phyloP scores from a whole-genome alignment of 2,329 filamentous ascomycete species.

The Dryadomyces sulphureus region DNA sequence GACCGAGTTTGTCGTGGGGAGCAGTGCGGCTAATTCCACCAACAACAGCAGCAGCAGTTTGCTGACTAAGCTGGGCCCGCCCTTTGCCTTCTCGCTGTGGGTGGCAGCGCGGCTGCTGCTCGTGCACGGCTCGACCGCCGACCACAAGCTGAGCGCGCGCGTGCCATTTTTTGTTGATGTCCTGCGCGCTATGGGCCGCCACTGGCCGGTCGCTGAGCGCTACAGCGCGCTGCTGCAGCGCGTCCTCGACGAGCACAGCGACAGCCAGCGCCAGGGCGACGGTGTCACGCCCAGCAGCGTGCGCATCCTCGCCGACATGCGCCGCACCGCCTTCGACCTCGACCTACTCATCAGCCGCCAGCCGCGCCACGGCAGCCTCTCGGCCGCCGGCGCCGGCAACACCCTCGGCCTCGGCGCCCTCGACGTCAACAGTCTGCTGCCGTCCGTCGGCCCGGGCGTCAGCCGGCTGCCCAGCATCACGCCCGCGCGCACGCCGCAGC shows the following conservation, averaged over 20 bases:
- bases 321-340: slow-evolving; percentile 76
- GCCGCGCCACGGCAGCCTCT: slow-evolving; percentile 32
- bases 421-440: neutral
- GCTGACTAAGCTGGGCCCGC: slow-evolving; percentile 68
- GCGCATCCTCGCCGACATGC: slow-evolving; percentile 81
- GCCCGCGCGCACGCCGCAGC: slow-evolving; percentile 52
- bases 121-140: slow-evolving; percentile 81
- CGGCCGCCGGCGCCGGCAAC: neutral
- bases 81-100: slow-evolving; percentile 87
- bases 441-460: slow-evolving; percentile 14
- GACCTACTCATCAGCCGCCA: slow-evolving; percentile 81
- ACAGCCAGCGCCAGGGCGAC: slow-evolving; percentile 61
- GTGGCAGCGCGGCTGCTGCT: slow-evolving; percentile 76
- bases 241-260: slow-evolving; percentile 73
- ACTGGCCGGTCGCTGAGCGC: slow-evolving; percentile 74
- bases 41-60: slow-evolving; percentile 39
- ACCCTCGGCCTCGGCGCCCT: slow-evolving; percentile 10
- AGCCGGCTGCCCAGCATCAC: slow-evolving; percentile 38
- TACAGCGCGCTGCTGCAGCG: slow-evolving; percentile 69
- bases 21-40: neutral
- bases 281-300: slow-evolving; percentile 69
- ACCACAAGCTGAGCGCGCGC: slow-evolving; percentile 65
- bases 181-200: slow-evolving; percentile 62
- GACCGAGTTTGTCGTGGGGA: slow-evolving; percentile 58
- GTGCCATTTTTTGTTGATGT: slow-evolving; percentile 73